phyloP scores from a whole-genome alignment of 2,329 filamentous ascomycete species.

The Fusarium sp. region DNA sequence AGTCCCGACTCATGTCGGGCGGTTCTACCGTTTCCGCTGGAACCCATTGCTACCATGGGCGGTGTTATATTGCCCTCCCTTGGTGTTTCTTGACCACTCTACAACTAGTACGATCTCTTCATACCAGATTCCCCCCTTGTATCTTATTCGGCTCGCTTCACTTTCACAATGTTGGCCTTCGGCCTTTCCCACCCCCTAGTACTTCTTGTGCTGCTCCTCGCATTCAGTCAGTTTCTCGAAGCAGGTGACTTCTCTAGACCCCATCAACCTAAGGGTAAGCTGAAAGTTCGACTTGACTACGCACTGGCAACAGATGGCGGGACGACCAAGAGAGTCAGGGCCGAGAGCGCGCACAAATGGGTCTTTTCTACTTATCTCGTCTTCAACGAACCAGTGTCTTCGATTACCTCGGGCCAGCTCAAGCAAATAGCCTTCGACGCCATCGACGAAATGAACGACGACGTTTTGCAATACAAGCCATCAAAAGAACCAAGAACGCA shows the following conservation, averaged over 20 bases:
- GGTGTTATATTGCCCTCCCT: neutral
- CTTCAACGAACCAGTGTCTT: neutral
- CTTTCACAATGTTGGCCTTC: neutral
- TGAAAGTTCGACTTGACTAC: neutral
- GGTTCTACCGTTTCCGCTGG: neutral
- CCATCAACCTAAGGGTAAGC: neutral
- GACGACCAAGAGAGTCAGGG: fast-evolving
- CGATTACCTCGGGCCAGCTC: neutral
- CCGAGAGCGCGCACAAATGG: neutral
- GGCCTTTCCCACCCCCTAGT: neutral
- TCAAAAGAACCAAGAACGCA: fast-evolving
- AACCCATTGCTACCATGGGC: neutral
- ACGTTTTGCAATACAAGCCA: neutral
- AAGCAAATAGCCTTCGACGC: neutral
- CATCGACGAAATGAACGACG: neutral
- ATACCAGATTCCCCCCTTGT: no score
- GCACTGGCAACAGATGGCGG: neutral
- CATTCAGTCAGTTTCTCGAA: neutral
- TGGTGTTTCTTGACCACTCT: neutral
- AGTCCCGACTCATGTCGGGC: no score
- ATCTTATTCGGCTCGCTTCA: no score
- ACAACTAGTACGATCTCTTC: no score
- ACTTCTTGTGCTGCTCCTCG: neutral
- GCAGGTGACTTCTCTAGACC: neutral
- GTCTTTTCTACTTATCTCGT: neutral